Base-by-base conservation (phyloP, 306 rosid genomes). In the Cicer judaicum region DNA sequence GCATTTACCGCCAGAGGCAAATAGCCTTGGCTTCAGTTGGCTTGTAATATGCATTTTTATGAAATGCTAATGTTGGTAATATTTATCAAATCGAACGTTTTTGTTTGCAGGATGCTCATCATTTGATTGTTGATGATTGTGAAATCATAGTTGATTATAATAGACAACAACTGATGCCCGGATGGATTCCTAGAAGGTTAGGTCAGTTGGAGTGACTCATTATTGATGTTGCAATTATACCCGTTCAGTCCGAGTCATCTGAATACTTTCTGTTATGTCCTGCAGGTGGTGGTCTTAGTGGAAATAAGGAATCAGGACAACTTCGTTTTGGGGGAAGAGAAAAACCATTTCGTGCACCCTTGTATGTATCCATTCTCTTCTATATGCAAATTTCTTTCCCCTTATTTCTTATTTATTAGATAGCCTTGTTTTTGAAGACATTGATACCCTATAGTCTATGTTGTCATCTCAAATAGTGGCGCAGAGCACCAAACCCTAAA, bases 271-370 rank as follows among this genome's bases (percentile, higher is more conserved):
- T 40, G 50, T 53, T 48, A 24, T 76, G 67, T 74, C 63, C 21
- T 47, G 39, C 76, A 93, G 97, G 98, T 75, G 97, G 98, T 39
- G 98, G 97, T 70, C 93, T 93, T 73, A 91, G 98, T 66, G 96
- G 98, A 73, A 84, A 83, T 87, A 93, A 93, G 85, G 98, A 93
- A 81, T 93, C 98, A 7, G 98, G 98, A 68, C 98, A 93, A 76
- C 96, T 93, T 75, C 96, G 98, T 39, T 93, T 93, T 79, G 98
- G 98, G 47, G 98, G 98, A 80, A 87, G 97, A 75, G 98, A 89
- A 69, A 89, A 90, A 76, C 98, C 98, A 44, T 93, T 93, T 63
- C 97, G 89, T 47, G 98, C 97, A 75, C 97, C 97, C 56, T 64
- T 93, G 93, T 93, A 87, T 70, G 70, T 62, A 68, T 59, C 19